phyloP scores from a whole-genome alignment of 139 green algal species.

The Edaphochlamys debaryana region DNA sequence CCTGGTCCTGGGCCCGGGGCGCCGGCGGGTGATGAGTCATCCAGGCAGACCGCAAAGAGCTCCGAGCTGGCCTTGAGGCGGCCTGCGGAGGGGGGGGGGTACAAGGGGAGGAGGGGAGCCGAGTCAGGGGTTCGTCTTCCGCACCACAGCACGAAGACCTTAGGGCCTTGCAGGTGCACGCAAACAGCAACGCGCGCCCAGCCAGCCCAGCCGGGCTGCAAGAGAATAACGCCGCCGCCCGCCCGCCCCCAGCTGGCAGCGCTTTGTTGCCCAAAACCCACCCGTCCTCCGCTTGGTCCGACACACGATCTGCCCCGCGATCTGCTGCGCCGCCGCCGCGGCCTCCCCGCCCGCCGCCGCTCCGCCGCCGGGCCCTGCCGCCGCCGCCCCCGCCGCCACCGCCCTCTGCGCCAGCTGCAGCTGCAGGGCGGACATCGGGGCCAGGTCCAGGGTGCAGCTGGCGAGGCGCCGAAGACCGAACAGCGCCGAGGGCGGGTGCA shows the following conservation, averaged over 20 bases:
- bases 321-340: no score
- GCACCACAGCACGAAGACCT: no score
- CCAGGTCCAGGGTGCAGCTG: constrained; percentile 22
- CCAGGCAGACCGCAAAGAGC: background rate
- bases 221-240: background rate
- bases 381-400: background rate
- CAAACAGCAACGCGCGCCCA: background rate
- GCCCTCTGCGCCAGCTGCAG: constrained; percentile 4
- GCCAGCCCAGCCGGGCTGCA: no score
- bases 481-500: constrained; percentile 38
- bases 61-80: constrained; percentile 31
- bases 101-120: background rate
- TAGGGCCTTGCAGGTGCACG: no score
- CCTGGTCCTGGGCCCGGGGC: background rate
- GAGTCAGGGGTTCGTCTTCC: no score
- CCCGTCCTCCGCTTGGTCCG: constrained; percentile 17
- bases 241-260: no score
- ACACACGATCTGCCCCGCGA: constrained; percentile 18
- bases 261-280: background rate
- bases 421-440: background rate
- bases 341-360: background rate
- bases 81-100: background rate
- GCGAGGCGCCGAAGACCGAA: constrained; percentile 13
- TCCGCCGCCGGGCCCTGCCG: no score
- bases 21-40: background rate